Evolutionary conservation across 2,329 filamentous ascomycete species (phyloP).

Genomic region (Ceratocystis papillata): DNA sequence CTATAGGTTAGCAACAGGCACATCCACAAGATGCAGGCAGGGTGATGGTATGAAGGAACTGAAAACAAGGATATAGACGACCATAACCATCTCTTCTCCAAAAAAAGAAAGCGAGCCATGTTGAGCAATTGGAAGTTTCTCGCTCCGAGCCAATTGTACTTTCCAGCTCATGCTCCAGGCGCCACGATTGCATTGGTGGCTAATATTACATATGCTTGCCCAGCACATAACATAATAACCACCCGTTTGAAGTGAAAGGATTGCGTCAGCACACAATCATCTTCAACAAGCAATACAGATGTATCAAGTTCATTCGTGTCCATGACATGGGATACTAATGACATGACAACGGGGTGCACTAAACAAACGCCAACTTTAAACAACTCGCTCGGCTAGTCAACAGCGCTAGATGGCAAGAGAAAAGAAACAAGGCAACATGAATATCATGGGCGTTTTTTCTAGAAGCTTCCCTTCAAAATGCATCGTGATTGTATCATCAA

Average conservation of each 20-base stretch:
- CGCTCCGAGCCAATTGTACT: background rate
- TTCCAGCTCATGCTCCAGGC: conserved; percentile 17
- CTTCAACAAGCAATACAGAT: conserved; percentile 18
- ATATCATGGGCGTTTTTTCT: conserved; percentile 16
- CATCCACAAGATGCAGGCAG: conserved; percentile 54
- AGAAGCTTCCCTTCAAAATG: conserved; percentile 8
- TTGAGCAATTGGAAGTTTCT: background rate
- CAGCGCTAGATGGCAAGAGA: conserved; percentile 8
- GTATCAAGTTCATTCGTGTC: background rate
- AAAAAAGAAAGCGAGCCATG: background rate
- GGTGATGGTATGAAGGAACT: conserved; percentile 40
- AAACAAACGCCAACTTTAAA: conserved; percentile 8
- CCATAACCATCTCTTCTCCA: conserved; percentile 11
- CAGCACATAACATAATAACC: background rate
- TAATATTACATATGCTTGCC: background rate
- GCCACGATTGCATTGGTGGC: conserved; percentile 19
- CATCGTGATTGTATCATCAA: conserved; percentile 7
- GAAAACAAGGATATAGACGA: conserved; percentile 37
- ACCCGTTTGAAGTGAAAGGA: conserved; percentile 13
- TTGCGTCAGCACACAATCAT: background rate
- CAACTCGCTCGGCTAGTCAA: background rate
- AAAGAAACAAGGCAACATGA: background rate
- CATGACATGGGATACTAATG: background rate
- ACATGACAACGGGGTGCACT: background rate
- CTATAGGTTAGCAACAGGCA: conserved; percentile 33